Percentiles rank a stretch among this genome's conserved stretches.
Conservation (phyloP, 2,329 filamentous ascomycete species). For the Xylariaceae sp. region DNA sequence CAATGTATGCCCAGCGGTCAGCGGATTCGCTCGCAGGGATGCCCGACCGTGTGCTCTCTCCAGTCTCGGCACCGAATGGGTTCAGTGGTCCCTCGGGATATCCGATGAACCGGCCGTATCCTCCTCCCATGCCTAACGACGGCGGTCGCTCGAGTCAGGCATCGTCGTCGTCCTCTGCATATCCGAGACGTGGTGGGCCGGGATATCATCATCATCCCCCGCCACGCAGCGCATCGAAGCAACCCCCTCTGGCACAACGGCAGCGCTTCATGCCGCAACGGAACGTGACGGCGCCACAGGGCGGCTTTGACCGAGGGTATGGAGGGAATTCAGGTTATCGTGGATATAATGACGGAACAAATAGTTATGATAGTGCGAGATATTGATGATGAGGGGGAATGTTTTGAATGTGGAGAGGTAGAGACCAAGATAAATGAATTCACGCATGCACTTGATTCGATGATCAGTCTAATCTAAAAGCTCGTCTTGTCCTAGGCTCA, state of each 20-base stretch:
- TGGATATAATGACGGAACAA: constrained; percentile 26
- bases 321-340: constrained; percentile 24
- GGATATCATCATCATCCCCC: constrained; percentile 28
- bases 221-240: constrained; percentile 37
- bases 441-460: too few species aligned
- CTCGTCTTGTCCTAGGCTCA: too few species aligned
- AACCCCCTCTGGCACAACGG: constrained; percentile 29
- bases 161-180: constrained; percentile 28
- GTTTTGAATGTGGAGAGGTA: constrained; percentile 1
- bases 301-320: too few species aligned
- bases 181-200: constrained; percentile 20
- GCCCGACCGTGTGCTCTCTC: constrained; percentile 31
- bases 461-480: too few species aligned
- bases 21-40: constrained; percentile 27
- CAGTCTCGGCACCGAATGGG: constrained; percentile 28
- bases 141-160: constrained; percentile 31
- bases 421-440: too few species aligned
- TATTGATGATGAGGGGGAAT: constrained; percentile 19
- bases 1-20: constrained; percentile 23
- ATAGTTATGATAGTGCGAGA: constrained; percentile 25
- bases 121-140: constrained; percentile 2
- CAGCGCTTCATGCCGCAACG: constrained; percentile 36
- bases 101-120: constrained; percentile 4
- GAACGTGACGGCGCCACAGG: constrained; percentile 42
- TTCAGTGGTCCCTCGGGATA: constrained; percentile 16